A percentile compares a stretch with the other conserved stretches of the same genome.
phyloP scores from a whole-genome alignment of 2,329 filamentous ascomycete genomes.

The Aspergillus alliaceus region DNA sequence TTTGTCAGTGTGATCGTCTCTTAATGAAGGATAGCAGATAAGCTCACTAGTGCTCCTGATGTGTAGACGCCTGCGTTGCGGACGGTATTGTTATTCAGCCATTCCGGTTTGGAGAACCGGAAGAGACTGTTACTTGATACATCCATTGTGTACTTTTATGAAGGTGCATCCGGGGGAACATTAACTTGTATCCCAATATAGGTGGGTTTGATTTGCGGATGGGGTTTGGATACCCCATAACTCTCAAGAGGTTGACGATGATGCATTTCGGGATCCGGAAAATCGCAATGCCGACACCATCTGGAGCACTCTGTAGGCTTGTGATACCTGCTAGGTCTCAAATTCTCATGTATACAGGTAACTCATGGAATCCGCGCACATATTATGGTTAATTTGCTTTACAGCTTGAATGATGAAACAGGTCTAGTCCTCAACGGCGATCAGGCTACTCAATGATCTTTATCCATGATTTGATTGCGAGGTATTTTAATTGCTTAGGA shows the following conservation, averaged over 20 bases:
- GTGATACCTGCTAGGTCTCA: too few relatives aligned
- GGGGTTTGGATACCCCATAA: background rate
- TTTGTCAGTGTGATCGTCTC: background rate
- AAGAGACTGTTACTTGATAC: slow-evolving; percentile 59
- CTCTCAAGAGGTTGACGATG: slow-evolving; percentile 4
- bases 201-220: background rate
- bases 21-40: slow-evolving; percentile 1
- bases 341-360: too few relatives aligned
- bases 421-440: background rate
- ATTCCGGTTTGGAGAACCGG: slow-evolving; percentile 66
- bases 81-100: slow-evolving; percentile 65
- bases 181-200: background rate
- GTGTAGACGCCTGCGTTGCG: slow-evolving; percentile 66
- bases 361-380: too few relatives aligned
- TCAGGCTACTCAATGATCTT: background rate
- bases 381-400: background rate
- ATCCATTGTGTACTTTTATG: slow-evolving; percentile 31
- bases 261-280: slow-evolving; percentile 21
- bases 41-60: slow-evolving; percentile 63
- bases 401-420: background rate
- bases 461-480: too few relatives aligned
- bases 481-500: background rate
- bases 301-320: too few relatives aligned
- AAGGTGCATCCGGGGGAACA: background rate
- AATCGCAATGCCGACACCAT: slow-evolving; percentile 13